Percentiles rank a stretch among this genome's conserved stretches.
Evolutionary conservation across 441 rosid genomes (phyloP).

Genomic region (Kokia cookei): DNA sequence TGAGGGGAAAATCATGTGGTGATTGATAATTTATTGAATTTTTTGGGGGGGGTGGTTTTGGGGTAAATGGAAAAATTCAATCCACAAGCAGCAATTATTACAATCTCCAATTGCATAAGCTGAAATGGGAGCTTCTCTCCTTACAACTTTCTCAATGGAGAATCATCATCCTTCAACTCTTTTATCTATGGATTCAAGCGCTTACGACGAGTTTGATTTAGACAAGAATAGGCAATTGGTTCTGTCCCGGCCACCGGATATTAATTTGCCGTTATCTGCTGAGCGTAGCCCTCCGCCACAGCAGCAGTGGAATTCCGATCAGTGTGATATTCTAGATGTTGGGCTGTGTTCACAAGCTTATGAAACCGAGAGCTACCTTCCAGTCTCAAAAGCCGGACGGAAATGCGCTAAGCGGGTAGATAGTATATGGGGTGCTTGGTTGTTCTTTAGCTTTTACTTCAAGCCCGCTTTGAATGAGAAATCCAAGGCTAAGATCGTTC

Average conservation of each 20-base stretch:
- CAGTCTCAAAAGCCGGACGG: conserved; percentile 43
- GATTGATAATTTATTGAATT: conserved; percentile 25
- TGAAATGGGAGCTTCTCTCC: conserved; percentile 53
- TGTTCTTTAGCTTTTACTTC: conserved; percentile 63
- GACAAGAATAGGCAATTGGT: conserved; percentile 44
- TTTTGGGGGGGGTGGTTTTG: background rate
- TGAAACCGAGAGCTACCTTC: conserved; percentile 40
- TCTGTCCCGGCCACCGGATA: conserved; percentile 63
- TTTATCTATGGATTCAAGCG: conserved; percentile 64
- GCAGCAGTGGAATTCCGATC: conserved; percentile 37
- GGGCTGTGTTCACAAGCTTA: conserved; percentile 48
- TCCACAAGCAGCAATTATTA: conserved; percentile 13
- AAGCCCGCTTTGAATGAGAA: conserved; percentile 57
- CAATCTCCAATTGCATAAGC: conserved; percentile 2
- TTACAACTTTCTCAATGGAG: conserved; percentile 56
- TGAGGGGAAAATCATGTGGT: conserved; percentile 28
- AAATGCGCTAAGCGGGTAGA: conserved; percentile 58
- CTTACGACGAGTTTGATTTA: conserved; percentile 57
- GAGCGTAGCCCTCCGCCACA: conserved; percentile 46
- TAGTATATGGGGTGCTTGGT: conserved; percentile 77
- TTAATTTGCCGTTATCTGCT: conserved; percentile 57
- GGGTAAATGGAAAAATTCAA: conserved; percentile 24
- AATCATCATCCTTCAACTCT: conserved; percentile 58
- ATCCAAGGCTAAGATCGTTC: conserved; percentile 50
- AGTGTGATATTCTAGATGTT: conserved; percentile 56